A percentile compares a stretch with the other conserved stretches of the same genome.
phyloP scores from a whole-genome alignment of 352 stramenopile species.

The Phytophthora melonis region DNA sequence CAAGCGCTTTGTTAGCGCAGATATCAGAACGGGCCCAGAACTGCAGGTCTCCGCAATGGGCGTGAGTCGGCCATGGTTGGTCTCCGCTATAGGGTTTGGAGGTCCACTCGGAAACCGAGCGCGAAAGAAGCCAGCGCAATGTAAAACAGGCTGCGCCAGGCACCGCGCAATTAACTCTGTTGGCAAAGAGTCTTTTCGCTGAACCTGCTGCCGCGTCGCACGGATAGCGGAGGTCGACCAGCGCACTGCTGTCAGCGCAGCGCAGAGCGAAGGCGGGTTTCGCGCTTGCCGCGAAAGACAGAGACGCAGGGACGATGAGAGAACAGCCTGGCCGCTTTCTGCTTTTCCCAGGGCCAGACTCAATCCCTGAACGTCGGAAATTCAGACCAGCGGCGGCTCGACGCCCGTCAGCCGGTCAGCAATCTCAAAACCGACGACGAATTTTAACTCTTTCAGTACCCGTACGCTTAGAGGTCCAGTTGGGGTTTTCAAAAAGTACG shows the following conservation, averaged over 20 bases:
- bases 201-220: slow-evolving; percentile 1
- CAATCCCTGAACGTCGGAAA: slow-evolving; percentile 25
- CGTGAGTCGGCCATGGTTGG: not conserved
- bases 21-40: slow-evolving; percentile 26
- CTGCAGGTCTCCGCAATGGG: slow-evolving; percentile 13
- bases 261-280: slow-evolving; percentile 30
- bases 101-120: not conserved
- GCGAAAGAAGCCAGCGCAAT: slow-evolving; percentile 2
- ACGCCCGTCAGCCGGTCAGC: no score
- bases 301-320: slow-evolving; percentile 18
- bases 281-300: slow-evolving; percentile 22
- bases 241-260: slow-evolving; percentile 7
- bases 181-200: not conserved
- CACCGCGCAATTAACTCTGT: not conserved
- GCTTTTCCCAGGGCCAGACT: slow-evolving; percentile 8
- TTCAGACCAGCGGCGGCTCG: slow-evolving; percentile 8
- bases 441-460: no score
- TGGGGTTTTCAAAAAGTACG: no score
- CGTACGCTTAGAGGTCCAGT: no score
- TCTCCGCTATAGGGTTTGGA: not conserved
- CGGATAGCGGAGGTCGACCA: slow-evolving; percentile 17
- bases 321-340: slow-evolving; percentile 19
- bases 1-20: slow-evolving; percentile 6
- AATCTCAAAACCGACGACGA: not conserved
- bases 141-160: slow-evolving; percentile 15